Base-by-base conservation (phyloP, 306 rosid genomes). In the Canavalia gladiata region DNA sequence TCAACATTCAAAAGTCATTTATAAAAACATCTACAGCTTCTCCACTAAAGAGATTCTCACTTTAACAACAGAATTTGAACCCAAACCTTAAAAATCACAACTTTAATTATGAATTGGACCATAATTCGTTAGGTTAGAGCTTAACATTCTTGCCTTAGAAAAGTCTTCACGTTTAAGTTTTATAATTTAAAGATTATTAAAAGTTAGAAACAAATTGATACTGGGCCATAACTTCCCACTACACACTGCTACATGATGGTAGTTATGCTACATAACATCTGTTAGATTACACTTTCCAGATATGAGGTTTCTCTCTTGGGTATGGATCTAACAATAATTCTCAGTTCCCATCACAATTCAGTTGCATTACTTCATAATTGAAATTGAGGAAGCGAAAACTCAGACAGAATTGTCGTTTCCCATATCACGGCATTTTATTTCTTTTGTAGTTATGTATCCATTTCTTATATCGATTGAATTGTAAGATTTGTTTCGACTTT, bases 391-490 rank as follows among this genome's bases (percentile, higher is more conserved):
- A 56, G 64, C 63, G 46, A 75, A 58, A 46, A 34, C 4, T 18
- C 25, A 18, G 25, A 18, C 25, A 18, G 25, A 29, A 28, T 13
- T 5, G 18, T 31, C 7, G 28, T 62, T 35, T 11, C 30, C 47
- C 47, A 0, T 5, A 63, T 35, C 2, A 3, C 47, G 33, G 68
- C 42, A 8, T 3, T 30, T 63, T 4, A 35, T 13, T 37, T 34
- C 8, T 33, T 63, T 63, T 57, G 65, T 42, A 81, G 30, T 49
- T 62, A 31, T 25, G 72, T 47, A 68, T 74, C 3, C 73, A 74
- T 74, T 50, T 58, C 45, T 57, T 35, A 35, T 35, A 35, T 30
- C 30, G 6, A 59, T 10, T 68, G 8, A 68, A 75, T 68, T 75
- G 76, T 55, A 56, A 25, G 69, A 66, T 46, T 42, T 33, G 77